Evolutionary conservation across 2,329 filamentous ascomycete species (phyloP).

Genomic region (Fusarium sp.): DNA sequence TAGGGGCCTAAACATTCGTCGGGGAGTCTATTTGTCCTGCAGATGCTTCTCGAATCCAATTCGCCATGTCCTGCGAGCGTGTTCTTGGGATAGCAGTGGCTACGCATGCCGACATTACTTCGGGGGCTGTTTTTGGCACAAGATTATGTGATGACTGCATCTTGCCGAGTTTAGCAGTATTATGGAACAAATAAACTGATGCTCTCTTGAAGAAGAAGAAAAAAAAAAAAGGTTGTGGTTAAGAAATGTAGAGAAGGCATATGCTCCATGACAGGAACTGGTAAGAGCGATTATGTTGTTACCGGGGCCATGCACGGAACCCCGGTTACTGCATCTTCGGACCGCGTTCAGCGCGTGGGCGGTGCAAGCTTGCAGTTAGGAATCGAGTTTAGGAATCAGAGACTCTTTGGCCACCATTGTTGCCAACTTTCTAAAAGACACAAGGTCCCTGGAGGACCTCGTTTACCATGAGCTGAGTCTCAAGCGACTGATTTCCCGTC

Average conservation of each 20-base stretch:
- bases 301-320: background rate
- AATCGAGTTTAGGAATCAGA: constrained; percentile 32
- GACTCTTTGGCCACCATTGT: constrained; percentile 18
- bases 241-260: background rate
- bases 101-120: background rate
- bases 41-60: background rate
- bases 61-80: background rate
- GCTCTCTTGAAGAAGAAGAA: background rate
- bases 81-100: background rate
- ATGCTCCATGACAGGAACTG: background rate
- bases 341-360: constrained; percentile 16
- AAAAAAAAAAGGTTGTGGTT: background rate
- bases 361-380: constrained; percentile 34
- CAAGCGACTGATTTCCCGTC: constrained; percentile 29
- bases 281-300: constrained; percentile 7
- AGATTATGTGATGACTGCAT: too few relatives aligned
- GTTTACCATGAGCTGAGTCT: constrained; percentile 46
- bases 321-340: constrained; percentile 32
- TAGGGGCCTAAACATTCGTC: background rate
- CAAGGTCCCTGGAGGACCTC: constrained; percentile 39
- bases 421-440: constrained; percentile 10
- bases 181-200: too few relatives aligned
- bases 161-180: too few relatives aligned
- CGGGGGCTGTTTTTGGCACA: background rate
- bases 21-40: background rate